These are phyloP conservation scores for Acanthamoeba quina DNA, from an alignment of 208 protist genomes.

Conservation along the genomic window DNA sequence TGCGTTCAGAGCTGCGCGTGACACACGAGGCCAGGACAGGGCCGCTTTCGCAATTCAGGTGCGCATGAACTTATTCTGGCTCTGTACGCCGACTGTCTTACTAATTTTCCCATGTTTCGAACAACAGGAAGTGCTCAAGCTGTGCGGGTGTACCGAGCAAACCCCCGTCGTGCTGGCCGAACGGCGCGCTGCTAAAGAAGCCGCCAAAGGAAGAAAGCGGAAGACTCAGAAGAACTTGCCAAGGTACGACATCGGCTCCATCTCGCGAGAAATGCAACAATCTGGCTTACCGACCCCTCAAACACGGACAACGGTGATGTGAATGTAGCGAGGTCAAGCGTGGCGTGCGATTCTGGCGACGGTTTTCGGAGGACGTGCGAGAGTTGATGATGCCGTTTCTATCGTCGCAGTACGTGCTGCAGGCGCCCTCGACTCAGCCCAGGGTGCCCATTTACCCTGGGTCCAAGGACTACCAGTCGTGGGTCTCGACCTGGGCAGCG, in stretches of 20 bases:
- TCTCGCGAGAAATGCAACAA: no score
- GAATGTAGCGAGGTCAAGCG: conserved; percentile 26
- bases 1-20: conserved; percentile 72
- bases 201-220: conserved; percentile 23
- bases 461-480: conserved; percentile 75
- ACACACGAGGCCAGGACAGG: conserved; percentile 78
- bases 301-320: neutral
- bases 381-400: conserved; percentile 58
- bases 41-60: conserved; percentile 83
- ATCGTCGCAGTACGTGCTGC: conserved; percentile 61
- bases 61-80: neutral
- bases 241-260: neutral
- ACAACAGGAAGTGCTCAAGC: conserved; percentile 80
- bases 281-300: no score
- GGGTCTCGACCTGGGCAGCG: conserved; percentile 73
- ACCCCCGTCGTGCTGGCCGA: conserved; percentile 40
- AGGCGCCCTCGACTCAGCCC: conserved; percentile 6
- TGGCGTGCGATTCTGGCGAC: conserved; percentile 26
- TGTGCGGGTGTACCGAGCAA: conserved; percentile 49
- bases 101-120: neutral
- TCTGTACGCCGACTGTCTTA: neutral
- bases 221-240: conserved; percentile 28
- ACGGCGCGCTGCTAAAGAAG: neutral
- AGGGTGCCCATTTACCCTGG: conserved; percentile 34
- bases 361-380: conserved; percentile 52